Evolutionary conservation across 78 protist species (phyloP), one percentile per base, ranked within the genome.

Genomic region (Dictyostelium firmibasis): DNA sequence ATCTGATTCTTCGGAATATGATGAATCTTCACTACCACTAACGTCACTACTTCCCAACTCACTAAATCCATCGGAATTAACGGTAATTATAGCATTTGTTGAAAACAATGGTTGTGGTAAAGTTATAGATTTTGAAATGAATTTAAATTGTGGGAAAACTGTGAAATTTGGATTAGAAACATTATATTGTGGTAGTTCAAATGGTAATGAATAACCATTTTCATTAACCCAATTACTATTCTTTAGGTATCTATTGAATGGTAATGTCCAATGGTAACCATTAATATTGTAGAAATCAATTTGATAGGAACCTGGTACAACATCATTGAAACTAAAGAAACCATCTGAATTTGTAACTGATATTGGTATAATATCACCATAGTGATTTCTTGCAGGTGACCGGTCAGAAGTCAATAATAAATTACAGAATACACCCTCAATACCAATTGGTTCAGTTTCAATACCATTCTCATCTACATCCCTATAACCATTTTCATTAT

Each of bases 261-360:
- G 38, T 16, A 33, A 4, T 27, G 92, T 53, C 92, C 92, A 86
- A 33, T 29, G 38, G 25, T 77, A 77, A 3, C 79, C 79, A 7
- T 23, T 36, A 2, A 77, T 27, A 38, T 75, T 60, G n/a, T 18
- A 3, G 64, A 86, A 86, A 76, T 14, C 31, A 3, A 86, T 86
- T 4, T 11, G 9, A 81, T 77, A 86, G 6, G 47, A 1, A 47
- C 92, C 92, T 35, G 70, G 77, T 6, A 23, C 44, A 23, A 86
- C n/a, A 38, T 53, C 33, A 27, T 6, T 77, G 29, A 86, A 77
- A 10, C n/a, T 27, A 41, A 53, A 86, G 9, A n/a, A 7, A 3
- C 92, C 92, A 36, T 60, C 33, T 18, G 23, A 35, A 41, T 77
- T 62, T 5, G 92, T 60, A 25, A 18, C 27, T 23, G 27, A 29